Conservation (phyloP, 495 filamentous ascomycete species). For the Aspergillus campestris region DNA sequence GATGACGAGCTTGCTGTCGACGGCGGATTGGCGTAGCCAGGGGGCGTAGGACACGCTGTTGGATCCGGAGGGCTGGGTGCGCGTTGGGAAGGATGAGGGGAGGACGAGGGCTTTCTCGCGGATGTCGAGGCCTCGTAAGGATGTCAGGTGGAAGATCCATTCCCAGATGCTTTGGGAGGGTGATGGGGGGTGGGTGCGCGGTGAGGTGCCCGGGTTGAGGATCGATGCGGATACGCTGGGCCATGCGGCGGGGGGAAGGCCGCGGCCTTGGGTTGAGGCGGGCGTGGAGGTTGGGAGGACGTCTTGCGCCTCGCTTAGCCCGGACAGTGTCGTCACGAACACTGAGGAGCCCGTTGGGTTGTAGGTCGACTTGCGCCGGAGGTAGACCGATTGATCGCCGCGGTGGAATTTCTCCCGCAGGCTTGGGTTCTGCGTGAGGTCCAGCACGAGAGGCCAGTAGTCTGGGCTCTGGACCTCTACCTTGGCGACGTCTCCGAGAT, state of each 20-base stretch:
- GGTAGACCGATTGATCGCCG: slow-evolving; percentile 66
- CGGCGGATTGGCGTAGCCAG: slow-evolving; percentile 51
- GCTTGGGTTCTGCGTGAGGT: slow-evolving; percentile 58
- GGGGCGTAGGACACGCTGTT: slow-evolving; percentile 27
- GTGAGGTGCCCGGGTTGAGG: slow-evolving; percentile 13
- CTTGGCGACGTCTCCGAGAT: slow-evolving; percentile 56
- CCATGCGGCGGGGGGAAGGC: slow-evolving; percentile 22
- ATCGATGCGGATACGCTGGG: slow-evolving; percentile 12
- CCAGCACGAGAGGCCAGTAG: slow-evolving; percentile 79
- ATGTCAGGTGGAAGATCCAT: slow-evolving; percentile 65
- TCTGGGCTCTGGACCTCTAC: slow-evolving; percentile 62
- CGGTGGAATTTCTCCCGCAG: slow-evolving; percentile 60
- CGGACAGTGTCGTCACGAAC: slow-evolving; percentile 64
- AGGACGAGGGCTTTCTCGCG: slow-evolving; percentile 71
- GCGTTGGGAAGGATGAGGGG: slow-evolving; percentile 41
- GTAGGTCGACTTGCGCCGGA: slow-evolving; percentile 67
- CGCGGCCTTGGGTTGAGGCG: slow-evolving; percentile 21
- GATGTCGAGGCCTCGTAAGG: slow-evolving; percentile 58
- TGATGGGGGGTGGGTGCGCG: slow-evolving; percentile 27
- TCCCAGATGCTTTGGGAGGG: slow-evolving; percentile 44
- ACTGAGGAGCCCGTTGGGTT: slow-evolving; percentile 54
- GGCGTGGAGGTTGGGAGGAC: slow-evolving; percentile 24
- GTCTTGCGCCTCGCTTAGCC: slow-evolving; percentile 34
- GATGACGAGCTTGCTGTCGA: slow-evolving; percentile 71
- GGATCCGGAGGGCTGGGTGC: slow-evolving; percentile 20